Evolutionary conservation across 345 rosid genomes (phyloP).

Genomic region (Bretschneidera sinensis): DNA sequence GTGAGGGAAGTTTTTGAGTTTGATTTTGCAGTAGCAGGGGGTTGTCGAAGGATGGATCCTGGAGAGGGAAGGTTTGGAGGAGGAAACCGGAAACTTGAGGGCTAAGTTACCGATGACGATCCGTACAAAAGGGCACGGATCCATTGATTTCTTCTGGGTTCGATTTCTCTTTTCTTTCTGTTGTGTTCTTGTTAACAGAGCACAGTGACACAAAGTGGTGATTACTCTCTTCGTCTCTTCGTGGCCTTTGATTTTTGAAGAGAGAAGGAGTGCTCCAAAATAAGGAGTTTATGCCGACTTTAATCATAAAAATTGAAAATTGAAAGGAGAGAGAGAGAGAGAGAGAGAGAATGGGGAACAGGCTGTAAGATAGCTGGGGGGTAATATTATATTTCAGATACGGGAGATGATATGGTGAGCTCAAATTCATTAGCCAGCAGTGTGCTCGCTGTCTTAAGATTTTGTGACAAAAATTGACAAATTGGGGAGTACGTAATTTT

Average conservation of each 20-base stretch:
- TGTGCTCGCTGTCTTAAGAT: neutral
- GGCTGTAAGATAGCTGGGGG: constrained; percentile 69
- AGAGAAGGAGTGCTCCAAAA: constrained; percentile 9
- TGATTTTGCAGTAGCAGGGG: constrained; percentile 59
- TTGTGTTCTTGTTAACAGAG: neutral
- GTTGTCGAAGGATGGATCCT: constrained; percentile 22
- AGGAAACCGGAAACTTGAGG: constrained; percentile 37
- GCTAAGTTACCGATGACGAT: constrained; percentile 74
- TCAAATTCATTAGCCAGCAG: neutral
- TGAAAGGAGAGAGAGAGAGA: constrained; percentile 2
- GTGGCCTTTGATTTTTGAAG: constrained; percentile 18
- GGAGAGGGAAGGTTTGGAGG: constrained; percentile 32
- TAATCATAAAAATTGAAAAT: constrained; percentile 8
- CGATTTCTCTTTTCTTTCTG: neutral
- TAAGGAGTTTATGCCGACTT: constrained; percentile 3
- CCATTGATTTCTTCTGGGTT: constrained; percentile 42
- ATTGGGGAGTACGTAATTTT: no score
- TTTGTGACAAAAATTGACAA: no score
- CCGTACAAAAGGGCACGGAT: constrained; percentile 93
- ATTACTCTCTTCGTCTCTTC: neutral
- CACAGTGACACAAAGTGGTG: neutral
- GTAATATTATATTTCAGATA: neutral
- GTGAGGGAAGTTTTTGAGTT: constrained; percentile 44
- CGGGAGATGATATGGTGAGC: neutral
- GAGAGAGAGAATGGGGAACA: constrained; percentile 26